Evolutionary conservation across 768 basidiomycete species (phyloP).

Genomic region (Paxillus rubicundulus): DNA sequence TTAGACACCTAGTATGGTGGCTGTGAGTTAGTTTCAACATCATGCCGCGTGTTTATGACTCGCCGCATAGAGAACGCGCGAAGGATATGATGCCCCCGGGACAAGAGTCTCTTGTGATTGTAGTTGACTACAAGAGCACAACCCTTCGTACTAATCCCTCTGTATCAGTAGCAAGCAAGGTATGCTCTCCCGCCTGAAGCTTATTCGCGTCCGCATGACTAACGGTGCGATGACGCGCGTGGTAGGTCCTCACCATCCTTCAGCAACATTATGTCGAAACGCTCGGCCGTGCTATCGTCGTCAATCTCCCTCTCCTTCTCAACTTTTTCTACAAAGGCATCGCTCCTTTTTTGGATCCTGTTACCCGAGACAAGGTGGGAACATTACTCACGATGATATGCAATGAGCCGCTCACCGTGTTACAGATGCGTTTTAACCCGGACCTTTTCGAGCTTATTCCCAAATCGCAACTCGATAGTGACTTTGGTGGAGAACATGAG

Average conservation of each 20-base stretch:
- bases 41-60: slow-evolving; percentile 7
- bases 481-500: slow-evolving; percentile 76
- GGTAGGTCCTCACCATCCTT: slow-evolving; percentile 68
- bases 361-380: slow-evolving; percentile 79
- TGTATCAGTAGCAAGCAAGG: slow-evolving; percentile 75
- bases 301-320: slow-evolving; percentile 74
- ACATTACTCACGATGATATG: background rate
- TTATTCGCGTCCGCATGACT: background rate
- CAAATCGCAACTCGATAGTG: slow-evolving; percentile 70
- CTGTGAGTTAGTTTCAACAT: slow-evolving; percentile 48
- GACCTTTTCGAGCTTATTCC: slow-evolving; percentile 75
- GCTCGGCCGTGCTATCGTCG: slow-evolving; percentile 78
- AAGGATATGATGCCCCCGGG: slow-evolving; percentile 86
- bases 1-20: slow-evolving; percentile 84
- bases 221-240: background rate
- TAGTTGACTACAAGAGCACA: slow-evolving; percentile 83
- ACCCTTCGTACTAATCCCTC: slow-evolving; percentile 84
- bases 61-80: slow-evolving; percentile 66
- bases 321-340: slow-evolving; percentile 83
- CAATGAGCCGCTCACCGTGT: background rate
- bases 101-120: slow-evolving; percentile 78
- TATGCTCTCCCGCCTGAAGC: slow-evolving; percentile 13
- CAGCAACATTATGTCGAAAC: slow-evolving; percentile 91
- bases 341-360: slow-evolving; percentile 81
- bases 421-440: slow-evolving; percentile 86